A percentile compares a stretch with the other conserved stretches of the same genome.
These are phyloP conservation scores for Entophlyctis helioformis DNA, from an alignment of 192 early-diverging fungal species.

Conservation along the genomic window DNA sequence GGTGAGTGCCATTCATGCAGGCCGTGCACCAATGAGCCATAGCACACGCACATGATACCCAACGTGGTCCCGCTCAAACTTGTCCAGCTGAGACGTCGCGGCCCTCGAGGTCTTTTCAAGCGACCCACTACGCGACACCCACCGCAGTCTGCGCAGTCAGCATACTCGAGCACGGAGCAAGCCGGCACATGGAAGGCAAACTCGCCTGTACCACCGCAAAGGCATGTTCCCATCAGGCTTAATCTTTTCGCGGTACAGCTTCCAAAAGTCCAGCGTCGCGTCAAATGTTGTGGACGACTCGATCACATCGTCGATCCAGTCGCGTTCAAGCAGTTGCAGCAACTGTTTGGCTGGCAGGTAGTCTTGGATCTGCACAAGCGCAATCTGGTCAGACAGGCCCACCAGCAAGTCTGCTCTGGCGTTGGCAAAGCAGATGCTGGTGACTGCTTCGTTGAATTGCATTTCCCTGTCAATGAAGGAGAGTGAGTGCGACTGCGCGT, in stretches of 20 bases:
- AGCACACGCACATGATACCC: no score
- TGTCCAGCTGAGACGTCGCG: no score
- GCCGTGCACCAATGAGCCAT: no score
- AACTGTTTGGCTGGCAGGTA: constrained; percentile 28
- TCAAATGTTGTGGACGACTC: constrained; percentile 34
- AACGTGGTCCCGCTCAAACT: no score
- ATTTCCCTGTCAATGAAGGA: constrained; percentile 23
- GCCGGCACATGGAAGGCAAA: no score
- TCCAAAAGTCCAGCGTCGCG: constrained; percentile 33
- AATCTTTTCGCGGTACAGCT: constrained; percentile 13
- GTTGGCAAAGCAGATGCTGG: constrained; percentile 27
- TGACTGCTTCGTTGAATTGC: constrained; percentile 31
- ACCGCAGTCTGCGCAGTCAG: no score
- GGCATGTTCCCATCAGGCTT: constrained; percentile 9
- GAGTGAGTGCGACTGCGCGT: not conserved
- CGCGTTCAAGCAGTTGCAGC: constrained; percentile 8
- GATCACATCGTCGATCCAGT: constrained; percentile 27
- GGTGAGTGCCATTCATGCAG: no score
- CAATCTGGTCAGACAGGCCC: constrained; percentile 25
- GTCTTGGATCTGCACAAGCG: constrained; percentile 30
- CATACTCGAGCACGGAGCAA: no score
- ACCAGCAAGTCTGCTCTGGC: constrained; percentile 29
- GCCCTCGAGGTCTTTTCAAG: no score
- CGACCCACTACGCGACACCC: no score
- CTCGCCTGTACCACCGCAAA: no score